Conservation (phyloP, 106 monocot genomes). For the Allium fistulosum region DNA sequence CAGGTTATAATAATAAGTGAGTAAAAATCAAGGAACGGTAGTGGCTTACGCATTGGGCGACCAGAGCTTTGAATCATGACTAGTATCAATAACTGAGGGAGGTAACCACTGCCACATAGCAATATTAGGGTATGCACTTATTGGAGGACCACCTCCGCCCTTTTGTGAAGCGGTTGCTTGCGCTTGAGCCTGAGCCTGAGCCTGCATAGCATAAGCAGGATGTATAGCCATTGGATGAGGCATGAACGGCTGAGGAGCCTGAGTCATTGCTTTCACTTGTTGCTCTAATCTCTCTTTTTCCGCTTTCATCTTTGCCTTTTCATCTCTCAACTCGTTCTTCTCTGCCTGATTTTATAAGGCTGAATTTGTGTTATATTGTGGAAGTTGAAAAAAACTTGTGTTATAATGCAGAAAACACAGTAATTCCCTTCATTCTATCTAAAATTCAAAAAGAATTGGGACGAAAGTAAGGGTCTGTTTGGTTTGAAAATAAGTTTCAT, state of each 20-base stretch:
- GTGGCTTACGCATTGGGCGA: conserved; percentile 48
- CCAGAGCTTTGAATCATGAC: conserved; percentile 65
- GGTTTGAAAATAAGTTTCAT: too few species aligned
- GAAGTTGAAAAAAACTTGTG: too few species aligned
- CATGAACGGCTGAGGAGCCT: conserved; percentile 45
- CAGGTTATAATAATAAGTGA: neutral
- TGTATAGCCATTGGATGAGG: conserved; percentile 43
- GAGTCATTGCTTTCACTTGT: conserved; percentile 51
- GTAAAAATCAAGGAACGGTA: neutral
- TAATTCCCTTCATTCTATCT: too few species aligned
- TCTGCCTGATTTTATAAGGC: conserved; percentile 30
- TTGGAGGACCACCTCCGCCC: conserved; percentile 11
- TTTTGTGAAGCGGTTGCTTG: neutral
- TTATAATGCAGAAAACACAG: too few species aligned
- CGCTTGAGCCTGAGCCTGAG: conserved; percentile 1
- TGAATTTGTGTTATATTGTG: too few species aligned
- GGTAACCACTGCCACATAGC: conserved; percentile 68
- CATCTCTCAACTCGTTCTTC: conserved; percentile 78
- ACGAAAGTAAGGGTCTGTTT: too few species aligned
- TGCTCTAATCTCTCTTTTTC: conserved; percentile 81
- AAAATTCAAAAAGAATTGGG: too few species aligned
- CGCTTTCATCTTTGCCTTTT: conserved; percentile 57
- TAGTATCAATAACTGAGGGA: conserved; percentile 38
- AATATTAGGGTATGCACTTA: conserved; percentile 25
- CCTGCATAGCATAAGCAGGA: conserved; percentile 26